phyloP scores from a whole-genome alignment of 768 basidiomycete genomes.

The Cystofilobasidium ferigula region DNA sequence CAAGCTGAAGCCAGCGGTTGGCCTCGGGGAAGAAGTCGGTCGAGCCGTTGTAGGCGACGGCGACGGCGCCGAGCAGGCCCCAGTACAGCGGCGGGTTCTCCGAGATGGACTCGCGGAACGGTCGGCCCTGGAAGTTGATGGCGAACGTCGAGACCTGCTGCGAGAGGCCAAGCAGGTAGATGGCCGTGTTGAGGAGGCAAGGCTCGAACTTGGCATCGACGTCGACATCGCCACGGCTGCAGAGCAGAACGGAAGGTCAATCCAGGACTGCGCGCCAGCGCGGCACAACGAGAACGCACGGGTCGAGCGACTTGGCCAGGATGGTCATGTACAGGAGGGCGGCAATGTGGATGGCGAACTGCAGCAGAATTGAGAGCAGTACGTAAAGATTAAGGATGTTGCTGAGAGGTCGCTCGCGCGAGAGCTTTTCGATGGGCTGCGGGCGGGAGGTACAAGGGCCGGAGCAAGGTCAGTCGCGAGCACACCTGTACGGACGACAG shows the following conservation, averaged over 20 bases:
- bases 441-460: not conserved
- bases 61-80: slow-evolving; percentile 74
- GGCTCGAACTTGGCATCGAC: slow-evolving; percentile 95
- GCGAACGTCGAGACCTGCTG: slow-evolving; percentile 98
- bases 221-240: slow-evolving; percentile 62
- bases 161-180: slow-evolving; percentile 85
- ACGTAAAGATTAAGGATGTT: slow-evolving; percentile 98
- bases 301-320: slow-evolving; percentile 63
- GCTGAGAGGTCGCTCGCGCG: slow-evolving; percentile 78
- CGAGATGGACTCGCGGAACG: slow-evolving; percentile 93
- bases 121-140: slow-evolving; percentile 97
- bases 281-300: slow-evolving; percentile 38
- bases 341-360: slow-evolving; percentile 86
- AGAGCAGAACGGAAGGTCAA: not conserved
- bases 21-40: slow-evolving; percentile 91
- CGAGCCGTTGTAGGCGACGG: slow-evolving; percentile 82
- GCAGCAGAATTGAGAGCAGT: slow-evolving; percentile 74
- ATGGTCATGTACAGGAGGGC: slow-evolving; percentile 87
- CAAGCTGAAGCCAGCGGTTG: slow-evolving; percentile 92
- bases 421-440: slow-evolving; percentile 92
- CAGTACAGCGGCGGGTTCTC: slow-evolving; percentile 90
- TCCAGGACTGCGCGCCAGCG: not conserved
- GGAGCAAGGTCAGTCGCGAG: not conserved
- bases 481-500: no score
- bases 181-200: slow-evolving; percentile 85